Evolutionary conservation across 257 asterid genomes (phyloP).

Genomic region (Solanum habrochaites): DNA sequence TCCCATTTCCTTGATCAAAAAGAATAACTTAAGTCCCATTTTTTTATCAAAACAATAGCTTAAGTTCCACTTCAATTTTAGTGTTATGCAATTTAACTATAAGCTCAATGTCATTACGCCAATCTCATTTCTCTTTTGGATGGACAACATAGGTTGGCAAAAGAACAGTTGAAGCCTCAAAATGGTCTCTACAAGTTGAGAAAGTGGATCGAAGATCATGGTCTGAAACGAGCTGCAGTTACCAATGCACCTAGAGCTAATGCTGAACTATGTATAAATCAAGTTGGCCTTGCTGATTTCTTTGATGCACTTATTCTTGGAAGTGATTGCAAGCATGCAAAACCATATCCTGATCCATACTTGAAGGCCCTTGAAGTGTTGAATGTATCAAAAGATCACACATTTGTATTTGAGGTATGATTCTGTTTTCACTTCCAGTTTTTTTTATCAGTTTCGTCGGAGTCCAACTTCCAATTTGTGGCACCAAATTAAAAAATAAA

Average conservation of each 20-base stretch:
- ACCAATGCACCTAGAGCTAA: slow-evolving; percentile 81
- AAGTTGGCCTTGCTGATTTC: slow-evolving; percentile 76
- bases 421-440: neutral
- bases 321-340: slow-evolving; percentile 67
- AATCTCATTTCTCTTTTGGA: neutral
- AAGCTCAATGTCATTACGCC: neutral
- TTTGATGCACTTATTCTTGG: slow-evolving; percentile 61
- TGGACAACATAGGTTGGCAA: slow-evolving; percentile 41
- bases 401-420: slow-evolving; percentile 74
- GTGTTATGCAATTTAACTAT: neutral
- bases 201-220: slow-evolving; percentile 81
- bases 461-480: neutral
- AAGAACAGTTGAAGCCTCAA: slow-evolving; percentile 55
- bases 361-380: slow-evolving; percentile 75
- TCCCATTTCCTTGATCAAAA: neutral
- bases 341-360: slow-evolving; percentile 86
- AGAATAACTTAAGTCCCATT: neutral
- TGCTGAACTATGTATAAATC: slow-evolving; percentile 63
- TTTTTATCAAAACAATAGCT: neutral
- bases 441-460: neutral
- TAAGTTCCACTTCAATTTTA: neutral
- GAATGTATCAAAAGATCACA: slow-evolving; percentile 71
- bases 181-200: slow-evolving; percentile 48
- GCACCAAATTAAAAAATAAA: neutral
- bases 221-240: slow-evolving; percentile 86